These are phyloP conservation scores for Podospora anserina DNA, from an alignment of 495 filamentous ascomycete species.

Conservation along the genomic window DNA sequence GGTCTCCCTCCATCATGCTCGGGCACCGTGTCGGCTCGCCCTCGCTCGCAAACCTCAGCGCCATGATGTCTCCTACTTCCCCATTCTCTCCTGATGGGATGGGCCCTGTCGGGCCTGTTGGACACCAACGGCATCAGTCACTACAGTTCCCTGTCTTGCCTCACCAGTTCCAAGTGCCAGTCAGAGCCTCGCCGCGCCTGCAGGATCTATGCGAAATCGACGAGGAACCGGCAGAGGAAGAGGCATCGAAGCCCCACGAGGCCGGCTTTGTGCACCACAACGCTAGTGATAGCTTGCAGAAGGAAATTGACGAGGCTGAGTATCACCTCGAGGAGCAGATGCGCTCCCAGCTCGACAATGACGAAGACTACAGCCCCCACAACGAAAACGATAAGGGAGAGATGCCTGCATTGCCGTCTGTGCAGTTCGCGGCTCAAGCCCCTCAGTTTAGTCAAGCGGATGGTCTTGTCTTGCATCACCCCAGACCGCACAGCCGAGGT, in stretches of 20 bases:
- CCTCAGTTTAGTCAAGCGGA: slow-evolving; percentile 44
- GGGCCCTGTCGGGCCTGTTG: slow-evolving; percentile 30
- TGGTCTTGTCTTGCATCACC: slow-evolving; percentile 55
- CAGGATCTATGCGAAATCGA: slow-evolving; percentile 54
- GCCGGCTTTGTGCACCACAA: slow-evolving; percentile 43
- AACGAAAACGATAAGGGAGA: slow-evolving; percentile 41
- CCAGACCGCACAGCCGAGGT: slow-evolving; percentile 58
- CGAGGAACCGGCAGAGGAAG: slow-evolving; percentile 43
- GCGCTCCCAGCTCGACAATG: slow-evolving; percentile 66
- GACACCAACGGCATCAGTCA: slow-evolving; percentile 58
- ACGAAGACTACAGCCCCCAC: slow-evolving; percentile 57
- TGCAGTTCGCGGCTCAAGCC: slow-evolving; percentile 41
- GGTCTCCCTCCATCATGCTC: slow-evolving; percentile 55
- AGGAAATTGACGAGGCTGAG: slow-evolving; percentile 81
- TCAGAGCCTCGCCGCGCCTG: slow-evolving; percentile 54
- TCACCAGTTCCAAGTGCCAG: slow-evolving; percentile 52
- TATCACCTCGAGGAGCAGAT: slow-evolving; percentile 76
- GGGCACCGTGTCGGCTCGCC: slow-evolving; percentile 57
- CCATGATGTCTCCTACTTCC: slow-evolving; percentile 51
- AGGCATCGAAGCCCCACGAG: slow-evolving; percentile 48
- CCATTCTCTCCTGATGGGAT: slow-evolving; percentile 52
- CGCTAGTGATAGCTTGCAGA: slow-evolving; percentile 62
- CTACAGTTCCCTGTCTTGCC: slow-evolving; percentile 55
- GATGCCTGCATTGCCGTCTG: slow-evolving; percentile 31
- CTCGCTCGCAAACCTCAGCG: slow-evolving; percentile 47